Evolutionary conservation across 2,329 filamentous ascomycete genomes (phyloP), one percentile per base, ranked within the genome.

Genomic region (Orbilia javanica): DNA sequence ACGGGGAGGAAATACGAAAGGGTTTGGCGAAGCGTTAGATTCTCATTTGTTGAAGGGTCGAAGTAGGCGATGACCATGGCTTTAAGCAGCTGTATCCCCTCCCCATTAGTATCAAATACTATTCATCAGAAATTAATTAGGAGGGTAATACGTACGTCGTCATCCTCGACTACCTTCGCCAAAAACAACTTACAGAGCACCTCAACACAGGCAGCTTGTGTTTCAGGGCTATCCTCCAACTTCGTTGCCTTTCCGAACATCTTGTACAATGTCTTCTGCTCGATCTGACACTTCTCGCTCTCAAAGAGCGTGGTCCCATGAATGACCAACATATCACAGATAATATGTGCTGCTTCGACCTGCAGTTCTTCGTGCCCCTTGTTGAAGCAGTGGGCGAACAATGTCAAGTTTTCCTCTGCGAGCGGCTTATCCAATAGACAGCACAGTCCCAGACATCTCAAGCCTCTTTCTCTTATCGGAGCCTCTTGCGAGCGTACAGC

Each of bases 341-440:
- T 88, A 79, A 97, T 96, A 80, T 98, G 93, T 34, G 98, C 86
- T 0, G 94, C 92, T 7, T 94, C 97, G 63, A 95, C 92, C 84
- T 98, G 95, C 44, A 99, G 87, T 0, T 91, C 90, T 8, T 96
- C 90, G 82, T 97, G 94, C 0, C 96, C 96, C 85, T 97, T 97
- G 84, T 87, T 92, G 85, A 96, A 97, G 86, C 97, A 97, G 83
- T 97, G 94, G 84, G 97, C 92, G 85, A 99, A 99, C 2, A 99
- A 88, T 0, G 90, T 91, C 80, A 98, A 86, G 83, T 99, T 98
- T 83, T 97, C 94, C 83, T 95, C 91, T 0, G 96, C 96, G 22
- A 98, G 89, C 7, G 93, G 93, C 85, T 93, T 93, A 83, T 97
- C 94, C 6, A 99, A 89, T 31, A 99, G 88, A 81, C 94, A 94